Evolutionary conservation across 257 asterid genomes (phyloP), one percentile per base, ranked within the genome.

Genomic region (Solanum chmielewskii): DNA sequence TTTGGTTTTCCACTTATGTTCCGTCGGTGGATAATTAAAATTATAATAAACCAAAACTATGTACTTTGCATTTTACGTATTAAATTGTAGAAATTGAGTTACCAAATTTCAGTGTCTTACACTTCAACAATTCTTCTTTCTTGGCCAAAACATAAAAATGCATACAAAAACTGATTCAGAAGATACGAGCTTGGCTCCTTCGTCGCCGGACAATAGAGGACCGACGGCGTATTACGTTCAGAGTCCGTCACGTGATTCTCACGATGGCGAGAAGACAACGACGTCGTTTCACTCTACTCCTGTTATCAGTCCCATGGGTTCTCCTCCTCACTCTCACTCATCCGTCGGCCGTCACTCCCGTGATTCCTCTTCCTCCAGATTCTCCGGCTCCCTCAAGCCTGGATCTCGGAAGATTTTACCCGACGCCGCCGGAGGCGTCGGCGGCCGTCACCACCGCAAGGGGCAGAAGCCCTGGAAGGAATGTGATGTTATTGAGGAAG

Each of bases 191-290:
- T 44, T 94, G 25, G 99, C 98, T 3, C 98, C 96, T 31, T 96
- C 99, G 14, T 96, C 98, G 37, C 99, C 99, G 84, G 98, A 95
- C 89, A 91, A 93, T 88, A 91, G 75, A 70, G 90, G 99, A 11
- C 95, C 97, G 3, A 92, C 95, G 21, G 98, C 77, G 23, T 96
- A 94, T 91, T 95, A 86, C 94, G 99, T 96, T 29, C 98, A 96
- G 88, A 96, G 99, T 91, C 99, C 99, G 1, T 94, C 99, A 2
- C 94, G 97, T 33, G 98, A 95, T 86, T 96, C 99, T 9, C 97
- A 96, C 91, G 99, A 94, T 88, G 99, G 98, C 2, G 98, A 94
- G 87, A 96, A 95, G 77, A 93, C 96, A n/a, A 86, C 97, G 87
- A 93, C 93, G 59, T 96, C 98, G 62, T 95, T 95, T 71, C 98